Base-by-base conservation (phyloP, 148 eudicot genomes). In the Linanthus parryae region DNA sequence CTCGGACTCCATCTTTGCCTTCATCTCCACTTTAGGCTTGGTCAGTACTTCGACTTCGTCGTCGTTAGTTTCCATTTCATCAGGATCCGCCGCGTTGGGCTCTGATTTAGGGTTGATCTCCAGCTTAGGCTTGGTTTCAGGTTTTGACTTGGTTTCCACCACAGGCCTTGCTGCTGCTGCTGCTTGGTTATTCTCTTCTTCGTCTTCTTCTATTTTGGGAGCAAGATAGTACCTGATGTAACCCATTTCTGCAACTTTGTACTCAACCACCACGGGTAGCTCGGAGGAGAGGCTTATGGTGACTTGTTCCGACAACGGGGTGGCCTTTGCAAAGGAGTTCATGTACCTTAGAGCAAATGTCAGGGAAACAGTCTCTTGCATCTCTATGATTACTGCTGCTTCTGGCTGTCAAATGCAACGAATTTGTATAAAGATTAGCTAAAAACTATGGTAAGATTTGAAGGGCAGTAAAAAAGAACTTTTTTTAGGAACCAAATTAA, bases 121-220 rank as follows among this genome's bases (percentile, higher is more conserved):
- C 3, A 19, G 42, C 27, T 58, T 61, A 13, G 68, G 30, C 43
- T 59, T 54, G 16, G 56, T 44, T 11, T 44, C 66, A 19, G 58
- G 30, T 22, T 56, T 51, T 22, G 75, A 17, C 26, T 12, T 50
- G 27, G 71, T 45, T 41, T 68, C 71, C 5, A 48, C 36, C 43
- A 54, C 50, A 53, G 71, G 27, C 43, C 31, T 17, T 7, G 35
- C 11, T 5, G 31, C 14, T 33, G 24, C 31, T 2, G 33, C 33
- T 24, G 24, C 14, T 13, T 29, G 31, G n/a, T 50, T 43, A 49
- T 56, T 59, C 36, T 62, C 73, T 22, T 64, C 73, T 19, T 76
- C 80, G 15, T 79, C 90, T 31, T 83, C 91, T 59, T 77, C 92
- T 20, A 84, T 59, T 69, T 84, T 84, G 33, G 92, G 92, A 63